Evolutionary conservation across 345 rosid species (phyloP), one percentile per base, ranked within the genome.

Genomic region (Mercurialis annua): DNA sequence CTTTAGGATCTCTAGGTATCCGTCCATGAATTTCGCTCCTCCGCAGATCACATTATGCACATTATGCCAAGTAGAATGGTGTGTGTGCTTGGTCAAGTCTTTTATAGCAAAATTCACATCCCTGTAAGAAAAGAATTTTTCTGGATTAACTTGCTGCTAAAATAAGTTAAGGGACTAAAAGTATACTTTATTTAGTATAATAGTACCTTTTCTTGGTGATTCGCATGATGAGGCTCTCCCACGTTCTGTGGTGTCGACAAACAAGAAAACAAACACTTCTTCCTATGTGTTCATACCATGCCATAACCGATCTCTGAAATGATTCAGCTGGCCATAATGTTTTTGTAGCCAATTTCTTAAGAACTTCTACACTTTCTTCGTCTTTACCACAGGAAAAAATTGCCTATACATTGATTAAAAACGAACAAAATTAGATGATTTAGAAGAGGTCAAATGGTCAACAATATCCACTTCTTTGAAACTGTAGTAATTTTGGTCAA

Each of bases 11-110:
- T 81, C 77, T 53, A 89, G 68, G 61, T 77, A 81, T 3, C 76
- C 82, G 57, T 86, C 92, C 61, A 75, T 61, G 18, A 69, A 81
- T 74, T 82, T 92, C 0, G 84, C 85, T 65, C 92, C 96, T 31
- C 94, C 90, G 50, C 90, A 92, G 64, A 89, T 70, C 63, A 87
- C 90, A 72, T 89, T 92, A 62, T 89, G 94, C 96, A 89, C 80
- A 29, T 82, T 80, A 33, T 86, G 90, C 92, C 90, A 92, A 23
- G 87, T 92, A 0, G 98, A 89, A 66, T 74, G 88, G 74, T 92
- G 98, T 9, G 96, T 87, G 75, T 89, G 95, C 82, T 79, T 85
- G 0, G 88, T 78, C 59, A 89, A 27, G 71, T 85, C 88, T n/a
- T n/a, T n/a, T 18, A n/a, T n/a, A n/a, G n/a, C n/a, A n/a, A n/a